Evolutionary conservation across 208 protist genomes (phyloP).

Genomic region (Crithidia expoeki): DNA sequence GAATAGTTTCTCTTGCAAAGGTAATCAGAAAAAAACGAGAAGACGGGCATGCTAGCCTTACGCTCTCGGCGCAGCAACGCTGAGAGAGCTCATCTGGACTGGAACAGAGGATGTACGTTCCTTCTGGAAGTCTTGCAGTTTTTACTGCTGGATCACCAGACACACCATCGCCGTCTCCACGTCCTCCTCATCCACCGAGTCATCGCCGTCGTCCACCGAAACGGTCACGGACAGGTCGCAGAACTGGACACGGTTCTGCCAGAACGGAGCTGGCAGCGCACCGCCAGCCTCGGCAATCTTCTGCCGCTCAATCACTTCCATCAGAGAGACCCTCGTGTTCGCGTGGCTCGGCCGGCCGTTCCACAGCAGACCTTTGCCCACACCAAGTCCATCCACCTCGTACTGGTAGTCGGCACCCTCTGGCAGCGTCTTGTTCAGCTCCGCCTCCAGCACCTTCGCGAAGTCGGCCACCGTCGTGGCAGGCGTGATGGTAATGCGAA

Average conservation of each 20-base stretch:
- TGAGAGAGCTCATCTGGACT: no score
- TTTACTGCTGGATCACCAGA: slow-evolving; percentile 54
- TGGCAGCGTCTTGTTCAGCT: slow-evolving; percentile 60
- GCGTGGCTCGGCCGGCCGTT: slow-evolving; percentile 71
- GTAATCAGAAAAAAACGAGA: no score
- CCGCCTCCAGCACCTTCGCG: slow-evolving; percentile 42
- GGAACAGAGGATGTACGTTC: no score
- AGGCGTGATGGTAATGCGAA: slow-evolving; percentile 64
- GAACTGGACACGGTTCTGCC: slow-evolving; percentile 80
- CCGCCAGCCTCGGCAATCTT: slow-evolving; percentile 64
- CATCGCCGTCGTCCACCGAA: slow-evolving; percentile 73
- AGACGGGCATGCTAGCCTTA: no score
- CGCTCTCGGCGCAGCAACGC: no score
- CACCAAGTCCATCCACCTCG: slow-evolving; percentile 82
- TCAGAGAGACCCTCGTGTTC: slow-evolving; percentile 77
- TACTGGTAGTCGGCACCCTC: slow-evolving; percentile 40
- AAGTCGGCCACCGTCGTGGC: slow-evolving; percentile 80
- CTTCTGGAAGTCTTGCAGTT: no score
- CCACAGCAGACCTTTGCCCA: slow-evolving; percentile 87
- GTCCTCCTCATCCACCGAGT: slow-evolving; percentile 78
- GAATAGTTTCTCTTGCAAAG: no score
- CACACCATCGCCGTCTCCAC: slow-evolving; percentile 83
- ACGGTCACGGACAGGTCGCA: slow-evolving; percentile 79
- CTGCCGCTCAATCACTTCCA: slow-evolving; percentile 85
- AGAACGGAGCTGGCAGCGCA: slow-evolving; percentile 59